phyloP scores from a whole-genome alignment of 495 filamentous ascomycete species.

The Neurospora africana region DNA sequence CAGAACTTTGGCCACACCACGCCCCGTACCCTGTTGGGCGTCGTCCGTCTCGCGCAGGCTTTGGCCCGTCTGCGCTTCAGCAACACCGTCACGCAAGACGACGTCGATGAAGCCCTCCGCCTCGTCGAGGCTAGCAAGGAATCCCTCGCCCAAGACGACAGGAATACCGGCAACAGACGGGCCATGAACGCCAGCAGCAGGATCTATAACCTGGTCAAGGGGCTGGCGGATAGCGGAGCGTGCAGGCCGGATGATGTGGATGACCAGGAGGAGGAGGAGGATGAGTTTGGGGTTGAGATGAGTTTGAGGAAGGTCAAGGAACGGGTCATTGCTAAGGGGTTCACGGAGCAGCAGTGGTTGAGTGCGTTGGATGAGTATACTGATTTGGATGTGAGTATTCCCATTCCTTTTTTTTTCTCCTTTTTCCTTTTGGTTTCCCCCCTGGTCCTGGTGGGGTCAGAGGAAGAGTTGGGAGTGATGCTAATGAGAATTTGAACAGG shows the following conservation, averaged over 20 bases:
- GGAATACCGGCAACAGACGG: slow-evolving; percentile 38
- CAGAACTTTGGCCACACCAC: slow-evolving; percentile 89
- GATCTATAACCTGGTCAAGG: slow-evolving; percentile 88
- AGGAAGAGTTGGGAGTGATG: background rate
- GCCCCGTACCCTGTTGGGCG: slow-evolving; percentile 82
- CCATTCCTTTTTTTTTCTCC: too few relatives aligned
- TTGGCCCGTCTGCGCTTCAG: slow-evolving; percentile 88
- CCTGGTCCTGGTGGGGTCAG: too few relatives aligned
- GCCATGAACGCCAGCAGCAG: slow-evolving; percentile 76
- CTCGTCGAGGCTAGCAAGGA: slow-evolving; percentile 89
- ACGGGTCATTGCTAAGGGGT: slow-evolving; percentile 87
- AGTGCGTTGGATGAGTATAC: slow-evolving; percentile 84
- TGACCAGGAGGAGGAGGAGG: slow-evolving; percentile 44
- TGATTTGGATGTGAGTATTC: slow-evolving; percentile 64
- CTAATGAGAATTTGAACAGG: slow-evolving; percentile 35
- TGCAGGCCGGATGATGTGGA: slow-evolving; percentile 59
- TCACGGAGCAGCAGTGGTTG: slow-evolving; percentile 85
- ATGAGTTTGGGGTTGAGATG: slow-evolving; percentile 51
- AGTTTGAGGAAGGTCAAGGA: slow-evolving; percentile 81
- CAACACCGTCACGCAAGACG: slow-evolving; percentile 71
- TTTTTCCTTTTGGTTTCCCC: background rate
- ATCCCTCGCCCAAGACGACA: slow-evolving; percentile 59
- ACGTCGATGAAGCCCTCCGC: slow-evolving; percentile 89
- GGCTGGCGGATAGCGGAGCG: slow-evolving; percentile 66
- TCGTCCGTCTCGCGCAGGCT: slow-evolving; percentile 87